phyloP scores from a whole-genome alignment of 2,329 filamentous ascomycete species.

The Talaromyces atroroseus region DNA sequence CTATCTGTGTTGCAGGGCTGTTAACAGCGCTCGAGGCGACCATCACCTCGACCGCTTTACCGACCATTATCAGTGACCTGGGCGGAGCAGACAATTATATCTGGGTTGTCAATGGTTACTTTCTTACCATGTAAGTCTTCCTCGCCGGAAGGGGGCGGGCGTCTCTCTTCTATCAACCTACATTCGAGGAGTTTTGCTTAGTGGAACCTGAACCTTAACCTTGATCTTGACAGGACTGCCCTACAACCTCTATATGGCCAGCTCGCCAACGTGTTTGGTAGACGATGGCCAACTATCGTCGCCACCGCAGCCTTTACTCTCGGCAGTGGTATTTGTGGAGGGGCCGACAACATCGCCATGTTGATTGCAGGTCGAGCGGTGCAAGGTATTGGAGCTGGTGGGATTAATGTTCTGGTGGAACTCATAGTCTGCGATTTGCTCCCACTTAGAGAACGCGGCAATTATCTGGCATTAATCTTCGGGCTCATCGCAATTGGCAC shows the following conservation, averaged over 20 bases:
- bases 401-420: constrained; percentile 37
- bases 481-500: constrained; percentile 33
- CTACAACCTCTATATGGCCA: constrained; percentile 50
- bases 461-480: constrained; percentile 22
- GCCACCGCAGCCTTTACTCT: constrained; percentile 45
- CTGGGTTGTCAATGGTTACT: constrained; percentile 31
- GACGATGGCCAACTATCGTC: constrained; percentile 38
- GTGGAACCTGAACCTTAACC: too few relatives aligned
- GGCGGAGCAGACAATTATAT: constrained; percentile 27
- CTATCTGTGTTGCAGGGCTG: constrained; percentile 23
- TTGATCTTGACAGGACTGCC: too few relatives aligned
- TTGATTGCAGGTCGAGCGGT: constrained; percentile 53
- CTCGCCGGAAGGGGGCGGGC: too few relatives aligned
- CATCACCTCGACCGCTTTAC: constrained; percentile 37
- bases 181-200: too few relatives aligned
- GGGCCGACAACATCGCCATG: constrained; percentile 38
- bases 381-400: constrained; percentile 49
- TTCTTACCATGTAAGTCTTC: constrained; percentile 28
- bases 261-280: constrained; percentile 49
- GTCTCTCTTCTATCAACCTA: too few relatives aligned
- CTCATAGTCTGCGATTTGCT: constrained; percentile 45
- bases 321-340: constrained; percentile 50
- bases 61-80: constrained; percentile 32
- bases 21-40: constrained; percentile 33
- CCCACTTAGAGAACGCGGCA: constrained; percentile 31